phyloP scores from a whole-genome alignment of 352 stramenopile species.

The Pythium vanterpoolii region DNA sequence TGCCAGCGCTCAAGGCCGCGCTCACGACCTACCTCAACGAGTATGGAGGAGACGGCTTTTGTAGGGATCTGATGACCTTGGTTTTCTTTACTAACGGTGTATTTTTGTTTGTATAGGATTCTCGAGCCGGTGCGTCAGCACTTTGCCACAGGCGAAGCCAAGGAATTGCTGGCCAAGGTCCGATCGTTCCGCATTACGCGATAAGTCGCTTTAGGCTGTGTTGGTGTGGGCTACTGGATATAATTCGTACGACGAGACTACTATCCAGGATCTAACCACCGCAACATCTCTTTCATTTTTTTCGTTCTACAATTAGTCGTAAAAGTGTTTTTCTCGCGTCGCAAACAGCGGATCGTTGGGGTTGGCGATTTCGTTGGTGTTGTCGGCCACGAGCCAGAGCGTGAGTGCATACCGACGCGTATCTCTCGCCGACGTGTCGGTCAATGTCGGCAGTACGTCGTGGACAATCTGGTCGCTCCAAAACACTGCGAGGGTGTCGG shows the following conservation, averaged over 20 bases:
- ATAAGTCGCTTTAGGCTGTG: conserved; percentile 34
- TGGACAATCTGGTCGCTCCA: conserved; percentile 85
- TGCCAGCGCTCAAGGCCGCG: conserved; percentile 92
- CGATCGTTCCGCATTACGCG: conserved; percentile 95
- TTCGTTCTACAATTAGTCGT: background rate
- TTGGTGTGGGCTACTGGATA: background rate
- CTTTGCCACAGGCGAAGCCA: conserved; percentile 94
- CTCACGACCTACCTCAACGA: conserved; percentile 91
- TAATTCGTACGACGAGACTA: too few relatives aligned
- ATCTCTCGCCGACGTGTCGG: conserved; percentile 26
- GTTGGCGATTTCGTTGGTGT: conserved; percentile 47
- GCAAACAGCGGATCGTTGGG: conserved; percentile 31
- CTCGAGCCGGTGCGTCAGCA: conserved; percentile 96
- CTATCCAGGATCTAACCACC: too few relatives aligned
- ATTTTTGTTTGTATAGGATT: conserved; percentile 50
- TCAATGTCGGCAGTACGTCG: conserved; percentile 64
- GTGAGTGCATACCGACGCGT: conserved; percentile 78
- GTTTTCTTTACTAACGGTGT: background rate
- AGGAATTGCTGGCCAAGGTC: conserved; percentile 95
- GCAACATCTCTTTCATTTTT: background rate
- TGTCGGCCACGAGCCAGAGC: conserved; percentile 77
- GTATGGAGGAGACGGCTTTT: conserved; percentile 39
- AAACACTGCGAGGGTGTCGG: conserved; percentile 86
- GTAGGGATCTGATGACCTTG: background rate
- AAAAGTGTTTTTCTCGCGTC: conserved; percentile 34